Conservation (phyloP, 2,329 filamentous ascomycete genomes). For the Alternaria gaisen region DNA sequence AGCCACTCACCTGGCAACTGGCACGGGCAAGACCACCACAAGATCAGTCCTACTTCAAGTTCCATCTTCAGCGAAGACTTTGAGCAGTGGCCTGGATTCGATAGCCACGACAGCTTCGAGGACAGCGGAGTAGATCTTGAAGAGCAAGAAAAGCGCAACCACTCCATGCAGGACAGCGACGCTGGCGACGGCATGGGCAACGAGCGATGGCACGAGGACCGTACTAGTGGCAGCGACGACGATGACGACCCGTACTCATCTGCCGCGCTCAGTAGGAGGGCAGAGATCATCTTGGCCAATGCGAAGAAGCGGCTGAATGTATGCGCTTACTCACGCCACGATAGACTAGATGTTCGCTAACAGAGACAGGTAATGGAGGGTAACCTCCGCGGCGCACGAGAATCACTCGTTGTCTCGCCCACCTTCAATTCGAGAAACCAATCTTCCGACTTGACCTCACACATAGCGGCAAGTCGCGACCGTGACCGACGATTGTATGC, state of each 20-base stretch:
- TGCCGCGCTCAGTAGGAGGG: conserved; percentile 67
- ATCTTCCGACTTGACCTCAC: conserved; percentile 44
- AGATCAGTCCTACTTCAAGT: conserved; percentile 49
- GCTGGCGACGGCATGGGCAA: conserved; percentile 49
- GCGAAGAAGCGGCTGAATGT: conserved; percentile 89
- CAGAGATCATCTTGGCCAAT: conserved; percentile 90
- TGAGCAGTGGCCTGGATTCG: conserved; percentile 53
- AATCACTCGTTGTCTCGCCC: conserved; percentile 66
- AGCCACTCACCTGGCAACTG: conserved; percentile 23
- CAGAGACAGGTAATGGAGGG: conserved; percentile 84
- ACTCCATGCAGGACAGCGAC: conserved; percentile 46
- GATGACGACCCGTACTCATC: conserved; percentile 74
- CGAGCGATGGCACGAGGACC: conserved; percentile 47
- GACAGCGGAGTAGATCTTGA: conserved; percentile 48
- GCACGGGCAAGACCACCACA: conserved; percentile 35
- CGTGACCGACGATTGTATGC: conserved; percentile 48
- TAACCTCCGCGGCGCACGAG: conserved; percentile 81
- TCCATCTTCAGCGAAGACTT: conserved; percentile 57
- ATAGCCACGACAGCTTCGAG: conserved; percentile 40
- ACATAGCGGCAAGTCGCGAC: conserved; percentile 47
- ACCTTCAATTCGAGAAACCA: conserved; percentile 56
- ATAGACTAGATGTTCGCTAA: conserved; percentile 31
- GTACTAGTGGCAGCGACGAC: conserved; percentile 51
- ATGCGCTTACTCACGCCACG: conserved; percentile 48
- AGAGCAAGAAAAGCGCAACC: conserved; percentile 42